A percentile compares a stretch with the other conserved stretches of the same genome.
Evolutionary conservation across 2,329 filamentous ascomycete genomes (phyloP).

Genomic region (Aspergillus latus): DNA sequence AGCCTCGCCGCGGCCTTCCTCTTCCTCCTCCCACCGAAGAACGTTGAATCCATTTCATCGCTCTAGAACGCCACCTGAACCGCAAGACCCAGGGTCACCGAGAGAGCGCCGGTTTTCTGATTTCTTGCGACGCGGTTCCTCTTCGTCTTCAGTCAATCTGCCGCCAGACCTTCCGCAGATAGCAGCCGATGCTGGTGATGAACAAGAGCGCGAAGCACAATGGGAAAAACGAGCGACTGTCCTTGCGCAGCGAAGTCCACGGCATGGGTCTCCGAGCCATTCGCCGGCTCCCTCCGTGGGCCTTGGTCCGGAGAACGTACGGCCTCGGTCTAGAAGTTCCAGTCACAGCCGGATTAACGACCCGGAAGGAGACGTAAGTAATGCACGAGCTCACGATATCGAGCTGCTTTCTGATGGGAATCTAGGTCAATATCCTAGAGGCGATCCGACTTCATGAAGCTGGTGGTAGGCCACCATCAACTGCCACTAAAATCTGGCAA

Average conservation of each 20-base stretch:
- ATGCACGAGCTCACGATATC: not conserved
- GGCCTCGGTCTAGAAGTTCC: slow-evolving; percentile 32
- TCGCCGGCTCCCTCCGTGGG: slow-evolving; percentile 21
- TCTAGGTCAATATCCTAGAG: slow-evolving; percentile 72
- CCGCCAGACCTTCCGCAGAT: slow-evolving; percentile 80
- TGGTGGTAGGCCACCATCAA: slow-evolving; percentile 51
- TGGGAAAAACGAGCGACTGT: slow-evolving; percentile 97
- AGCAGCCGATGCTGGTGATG: slow-evolving; percentile 48
- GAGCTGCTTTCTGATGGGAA: slow-evolving; percentile 3
- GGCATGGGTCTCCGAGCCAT: slow-evolving; percentile 42
- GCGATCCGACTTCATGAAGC: slow-evolving; percentile 92
- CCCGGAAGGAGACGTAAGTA: slow-evolving; percentile 38
- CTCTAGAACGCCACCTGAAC: slow-evolving; percentile 26
- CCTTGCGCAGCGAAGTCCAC: slow-evolving; percentile 63
- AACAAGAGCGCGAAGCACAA: slow-evolving; percentile 63
- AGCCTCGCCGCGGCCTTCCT: slow-evolving; percentile 25
- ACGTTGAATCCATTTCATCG: slow-evolving; percentile 36
- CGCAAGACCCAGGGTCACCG: slow-evolving; percentile 25
- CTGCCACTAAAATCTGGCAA: not conserved
- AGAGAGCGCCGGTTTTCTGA: slow-evolving; percentile 33
- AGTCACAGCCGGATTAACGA: slow-evolving; percentile 35
- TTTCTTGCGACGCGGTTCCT: slow-evolving; percentile 35
- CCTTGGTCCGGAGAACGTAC: slow-evolving; percentile 10
- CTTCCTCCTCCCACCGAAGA: slow-evolving; percentile 35
- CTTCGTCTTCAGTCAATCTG: slow-evolving; percentile 62